Evolutionary conservation across 2,329 filamentous ascomycete genomes (phyloP), one percentile per base, ranked within the genome.

Genomic region (Neoascochyta sp.): DNA sequence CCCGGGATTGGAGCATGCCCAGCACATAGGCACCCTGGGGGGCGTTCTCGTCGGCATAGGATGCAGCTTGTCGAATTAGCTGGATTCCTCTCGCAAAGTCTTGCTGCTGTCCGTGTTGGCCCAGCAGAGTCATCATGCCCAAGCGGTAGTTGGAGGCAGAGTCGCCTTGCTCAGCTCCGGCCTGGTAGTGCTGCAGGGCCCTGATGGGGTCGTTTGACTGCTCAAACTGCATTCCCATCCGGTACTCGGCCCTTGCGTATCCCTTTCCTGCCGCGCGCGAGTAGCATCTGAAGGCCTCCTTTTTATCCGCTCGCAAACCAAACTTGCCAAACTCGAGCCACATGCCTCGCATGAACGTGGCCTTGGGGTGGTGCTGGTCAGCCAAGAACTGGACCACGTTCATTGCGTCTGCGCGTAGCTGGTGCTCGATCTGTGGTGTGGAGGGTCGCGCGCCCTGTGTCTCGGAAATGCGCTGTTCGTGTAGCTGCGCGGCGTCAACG

Each of bases 281-380:
- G 66, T 96, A 98, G 52, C 83, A 85, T 39, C 80, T 68, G 60
- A 93, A 96, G 6, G 92, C 90, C 66, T 95, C 90, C 54, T 90
- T 89, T 68, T 94, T 95, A 69, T 98, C 92, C 38, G 88, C 74
- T 16, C 88, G 80, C 62, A 83, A 80, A 21, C 87, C 88, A 57
- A 95, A 96, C 58, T 95, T 94, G 49, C 92, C 92, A 71, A 96
- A 98, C 60, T 98, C 92, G 28, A 94, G 73, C 92, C 92, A 98
- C 75, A 94, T 95, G 37, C 88, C 86, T 52, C 81, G 81, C 70
- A 96, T 86, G 61, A 96, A 98, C 46, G 93, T 80, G 14, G 92
- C 92, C 56, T 92, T 88, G 14, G 92, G 92, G 51, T 98, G 92
- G 42, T 83, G 80, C 62, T 98, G 92, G 29, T 89, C 83, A 14